A percentile compares a stretch with the other conserved stretches of the same genome.
Evolutionary conservation across 2,329 filamentous ascomycete species (phyloP).

Genomic region (Hymenoscyphus repandus): DNA sequence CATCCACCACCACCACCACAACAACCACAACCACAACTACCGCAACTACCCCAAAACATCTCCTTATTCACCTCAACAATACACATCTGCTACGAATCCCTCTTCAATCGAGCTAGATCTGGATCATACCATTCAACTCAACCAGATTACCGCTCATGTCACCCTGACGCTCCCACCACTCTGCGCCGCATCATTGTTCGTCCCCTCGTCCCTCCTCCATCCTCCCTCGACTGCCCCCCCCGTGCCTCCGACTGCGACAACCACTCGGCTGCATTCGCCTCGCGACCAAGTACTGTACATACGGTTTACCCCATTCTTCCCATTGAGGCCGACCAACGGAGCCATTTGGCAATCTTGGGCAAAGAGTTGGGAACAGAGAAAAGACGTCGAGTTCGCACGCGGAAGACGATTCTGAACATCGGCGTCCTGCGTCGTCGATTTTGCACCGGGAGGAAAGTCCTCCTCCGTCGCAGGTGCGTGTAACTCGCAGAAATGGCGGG

Average conservation of each 20-base stretch:
- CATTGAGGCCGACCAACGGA: neutral
- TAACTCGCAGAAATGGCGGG: constrained; percentile 31
- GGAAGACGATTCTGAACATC: neutral
- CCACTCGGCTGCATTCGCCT: neutral
- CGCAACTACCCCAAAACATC: no score
- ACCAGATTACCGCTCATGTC: no score
- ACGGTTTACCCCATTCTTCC: neutral
- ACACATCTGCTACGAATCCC: neutral
- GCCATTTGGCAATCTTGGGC: neutral
- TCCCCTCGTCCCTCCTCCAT: neutral
- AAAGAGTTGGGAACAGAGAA: neutral
- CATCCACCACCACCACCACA: no score
- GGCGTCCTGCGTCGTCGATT: neutral
- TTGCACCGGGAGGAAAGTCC: constrained; percentile 8
- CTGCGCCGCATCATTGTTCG: neutral
- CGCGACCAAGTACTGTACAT: constrained; percentile 6
- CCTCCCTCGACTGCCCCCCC: neutral
- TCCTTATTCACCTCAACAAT: no score
- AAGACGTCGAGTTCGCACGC: neutral
- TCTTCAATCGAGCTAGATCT: neutral
- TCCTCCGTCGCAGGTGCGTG: constrained; percentile 19
- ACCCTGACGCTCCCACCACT: neutral
- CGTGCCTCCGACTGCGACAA: neutral
- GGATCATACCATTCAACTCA: no score
- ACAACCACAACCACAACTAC: no score